Base-by-base conservation (phyloP, 208 protist species). In the Angomonas ambiguus region DNA sequence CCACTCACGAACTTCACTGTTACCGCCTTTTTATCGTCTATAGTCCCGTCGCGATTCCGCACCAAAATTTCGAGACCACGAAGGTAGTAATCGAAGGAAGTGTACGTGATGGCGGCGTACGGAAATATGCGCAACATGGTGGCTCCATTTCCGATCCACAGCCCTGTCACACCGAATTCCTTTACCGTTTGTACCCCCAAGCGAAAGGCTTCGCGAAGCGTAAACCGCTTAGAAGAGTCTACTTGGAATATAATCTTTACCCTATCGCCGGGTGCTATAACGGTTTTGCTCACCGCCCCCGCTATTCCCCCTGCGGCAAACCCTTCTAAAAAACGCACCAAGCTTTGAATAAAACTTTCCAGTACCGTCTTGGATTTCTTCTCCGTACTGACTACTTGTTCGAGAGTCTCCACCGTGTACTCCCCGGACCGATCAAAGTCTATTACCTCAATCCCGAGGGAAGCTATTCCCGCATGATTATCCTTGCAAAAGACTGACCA, bases 191-290 rank as follows among this genome's bases (percentile, higher is more conserved):
- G 73, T 4, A 74, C 59, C 31, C 87, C 80, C 5, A 94, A 71
- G 22, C 69, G 74, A 6, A 85, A 13, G 10, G 92, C 91, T 65
- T 84, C 85, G 18, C 72, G 60, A 32, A 96, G 62, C 49, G 63
- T 82, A 62, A 94, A 96, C 10, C 20, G 55, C 24, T 83, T 79
- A 1, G 48, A 53, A 2, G 83, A 83, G 35, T 91, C 84, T 20
- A 98, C 95, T 65, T 98, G 96, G 48, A 97, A 97, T 22, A 98
- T 88, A 57, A 98, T 98, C 69, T 98, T 98, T 24, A 97, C 73
- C 20, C 96, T 80, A 62, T 98, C 97, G 1, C 89, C 85, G 13
- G 97, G 97, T 1, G 95, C 85, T 42, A 97, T 97, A 13, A 93
- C 77, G 5, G 95, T 97, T 59, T 97, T 94, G 66, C 93, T 96